Evolutionary conservation across 2,329 filamentous ascomycete genomes (phyloP).

Genomic region (Aspergillus quadricinctus): DNA sequence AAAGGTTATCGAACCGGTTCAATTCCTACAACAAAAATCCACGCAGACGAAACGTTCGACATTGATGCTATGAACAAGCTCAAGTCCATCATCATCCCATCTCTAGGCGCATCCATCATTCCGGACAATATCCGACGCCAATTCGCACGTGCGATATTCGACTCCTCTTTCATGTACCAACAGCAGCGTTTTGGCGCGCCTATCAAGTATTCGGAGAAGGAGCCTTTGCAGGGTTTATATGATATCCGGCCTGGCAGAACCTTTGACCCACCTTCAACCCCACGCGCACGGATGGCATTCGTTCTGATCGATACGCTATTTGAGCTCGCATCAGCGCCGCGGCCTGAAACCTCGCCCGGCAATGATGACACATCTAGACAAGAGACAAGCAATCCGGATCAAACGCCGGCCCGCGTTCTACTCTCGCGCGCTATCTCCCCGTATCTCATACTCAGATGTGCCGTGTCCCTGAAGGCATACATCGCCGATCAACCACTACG

Average conservation of each 20-base stretch:
- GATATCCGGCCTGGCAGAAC: constrained; percentile 67
- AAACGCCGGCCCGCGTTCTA: constrained; percentile 45
- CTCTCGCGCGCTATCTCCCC: constrained; percentile 74
- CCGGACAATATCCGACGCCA: constrained; percentile 62
- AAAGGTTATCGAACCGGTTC: constrained; percentile 49
- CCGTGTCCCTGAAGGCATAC: constrained; percentile 75
- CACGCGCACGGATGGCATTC: constrained; percentile 70
- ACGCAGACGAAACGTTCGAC: constrained; percentile 75
- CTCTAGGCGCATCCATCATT: constrained; percentile 63
- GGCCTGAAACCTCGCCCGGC: constrained; percentile 21
- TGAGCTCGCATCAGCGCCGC: constrained; percentile 55
- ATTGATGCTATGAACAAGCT: constrained; percentile 68
- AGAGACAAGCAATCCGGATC: constrained; percentile 15
- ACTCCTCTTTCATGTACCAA: constrained; percentile 73
- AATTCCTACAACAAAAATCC: constrained; percentile 45
- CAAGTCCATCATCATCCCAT: constrained; percentile 64
- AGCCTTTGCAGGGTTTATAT: constrained; percentile 61
- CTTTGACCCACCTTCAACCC: constrained; percentile 59
- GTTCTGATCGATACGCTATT: constrained; percentile 77
- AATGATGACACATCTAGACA: neutral
- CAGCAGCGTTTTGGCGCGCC: constrained; percentile 61
- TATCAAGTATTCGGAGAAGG: constrained; percentile 35
- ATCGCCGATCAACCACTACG: constrained; percentile 87
- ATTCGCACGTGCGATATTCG: constrained; percentile 74
- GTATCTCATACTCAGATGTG: constrained; percentile 76